Conservation (phyloP, 495 filamentous ascomycete genomes). For the Penicillium robsamsonii region DNA sequence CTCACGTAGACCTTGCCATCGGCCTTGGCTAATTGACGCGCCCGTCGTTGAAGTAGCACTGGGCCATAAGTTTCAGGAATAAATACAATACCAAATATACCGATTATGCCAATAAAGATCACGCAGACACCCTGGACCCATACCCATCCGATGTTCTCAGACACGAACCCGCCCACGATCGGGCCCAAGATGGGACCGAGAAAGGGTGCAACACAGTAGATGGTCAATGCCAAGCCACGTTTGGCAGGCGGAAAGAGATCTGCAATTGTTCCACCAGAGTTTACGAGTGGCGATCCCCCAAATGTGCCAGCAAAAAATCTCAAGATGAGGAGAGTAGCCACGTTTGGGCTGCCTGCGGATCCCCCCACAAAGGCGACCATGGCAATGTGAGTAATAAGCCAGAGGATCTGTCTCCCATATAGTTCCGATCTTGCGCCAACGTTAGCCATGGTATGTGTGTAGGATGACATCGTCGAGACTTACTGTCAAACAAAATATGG, state of each 20-base stretch:
- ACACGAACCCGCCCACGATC: constrained; percentile 52
- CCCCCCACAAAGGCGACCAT: background rate
- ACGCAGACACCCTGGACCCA: constrained; percentile 25
- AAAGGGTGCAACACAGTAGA: constrained; percentile 55
- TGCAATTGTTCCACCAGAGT: constrained; percentile 57
- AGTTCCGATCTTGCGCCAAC: background rate
- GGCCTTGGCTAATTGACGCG: background rate
- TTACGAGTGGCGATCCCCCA: constrained; percentile 57
- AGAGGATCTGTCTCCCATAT: background rate
- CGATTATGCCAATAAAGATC: constrained; percentile 10
- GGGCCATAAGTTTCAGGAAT: constrained; percentile 59
- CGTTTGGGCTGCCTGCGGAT: background rate
- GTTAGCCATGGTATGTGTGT: background rate
- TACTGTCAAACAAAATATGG: constrained; percentile 17
- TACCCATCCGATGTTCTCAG: constrained; percentile 50
- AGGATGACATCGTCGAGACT: background rate
- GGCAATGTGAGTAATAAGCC: background rate
- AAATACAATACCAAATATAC: constrained; percentile 33
- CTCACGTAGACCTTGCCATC: background rate
- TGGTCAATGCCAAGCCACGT: constrained; percentile 53
- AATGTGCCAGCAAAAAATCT: constrained; percentile 63
- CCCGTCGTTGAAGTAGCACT: constrained; percentile 38
- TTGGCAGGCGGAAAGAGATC: constrained; percentile 55
- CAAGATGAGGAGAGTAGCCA: constrained; percentile 51
- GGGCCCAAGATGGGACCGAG: constrained; percentile 54